These are phyloP conservation scores for Trichoderma asperelloides DNA, from an alignment of 495 filamentous ascomycete species.

Conservation along the genomic window DNA sequence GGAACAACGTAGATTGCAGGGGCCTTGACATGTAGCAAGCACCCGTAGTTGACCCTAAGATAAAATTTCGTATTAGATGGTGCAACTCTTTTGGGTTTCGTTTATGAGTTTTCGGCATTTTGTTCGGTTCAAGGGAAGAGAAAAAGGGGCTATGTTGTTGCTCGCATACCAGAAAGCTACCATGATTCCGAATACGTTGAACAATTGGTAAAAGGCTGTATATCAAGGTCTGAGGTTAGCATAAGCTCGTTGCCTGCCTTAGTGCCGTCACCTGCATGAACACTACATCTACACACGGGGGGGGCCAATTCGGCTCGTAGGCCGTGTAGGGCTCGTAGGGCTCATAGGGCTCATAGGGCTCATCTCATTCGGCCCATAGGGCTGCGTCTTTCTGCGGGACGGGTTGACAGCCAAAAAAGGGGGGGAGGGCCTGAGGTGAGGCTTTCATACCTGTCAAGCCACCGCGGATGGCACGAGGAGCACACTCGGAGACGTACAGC, in stretches of 20 bases:
- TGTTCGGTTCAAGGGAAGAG: neutral
- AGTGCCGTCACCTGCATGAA: too few relatives aligned
- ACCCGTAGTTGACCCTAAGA: constrained; percentile 52
- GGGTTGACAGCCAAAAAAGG: neutral
- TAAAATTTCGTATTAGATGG: neutral
- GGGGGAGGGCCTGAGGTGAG: too few relatives aligned
- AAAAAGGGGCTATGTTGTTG: constrained; percentile 17
- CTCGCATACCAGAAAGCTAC: constrained; percentile 46
- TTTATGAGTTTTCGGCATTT: neutral
- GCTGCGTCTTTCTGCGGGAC: neutral
- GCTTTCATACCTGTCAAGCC: constrained; percentile 38
- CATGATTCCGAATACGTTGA: constrained; percentile 55
- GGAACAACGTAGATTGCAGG: constrained; percentile 51
- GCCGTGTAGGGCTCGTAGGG: too few relatives aligned
- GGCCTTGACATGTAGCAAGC: constrained; percentile 42
- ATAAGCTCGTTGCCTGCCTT: neutral
- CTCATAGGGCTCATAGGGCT: too few relatives aligned
- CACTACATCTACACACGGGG: too few relatives aligned
- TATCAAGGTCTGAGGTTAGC: neutral
- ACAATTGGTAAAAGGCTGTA: constrained; percentile 57
- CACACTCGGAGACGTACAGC: constrained; percentile 53
- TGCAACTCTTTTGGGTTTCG: too few relatives aligned
- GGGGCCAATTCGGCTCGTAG: neutral
- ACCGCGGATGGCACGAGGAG: constrained; percentile 62
- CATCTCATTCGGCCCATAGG: neutral